phyloP scores from a whole-genome alignment of 768 basidiomycete species.

The Amanita inopinata region DNA sequence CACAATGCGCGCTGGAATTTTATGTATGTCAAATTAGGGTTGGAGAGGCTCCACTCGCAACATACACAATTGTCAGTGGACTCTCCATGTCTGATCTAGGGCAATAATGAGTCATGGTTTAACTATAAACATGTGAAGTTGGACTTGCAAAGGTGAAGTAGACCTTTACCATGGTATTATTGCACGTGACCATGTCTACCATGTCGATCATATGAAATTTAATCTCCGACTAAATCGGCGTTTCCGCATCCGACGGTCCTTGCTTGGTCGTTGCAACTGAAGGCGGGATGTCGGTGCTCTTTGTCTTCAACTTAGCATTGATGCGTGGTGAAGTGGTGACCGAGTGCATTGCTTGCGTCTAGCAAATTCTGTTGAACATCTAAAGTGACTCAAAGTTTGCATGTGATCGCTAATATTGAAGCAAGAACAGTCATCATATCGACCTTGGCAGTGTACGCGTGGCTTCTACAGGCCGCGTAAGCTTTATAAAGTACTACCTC shows the following conservation, averaged over 20 bases:
- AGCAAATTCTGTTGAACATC: too few species aligned
- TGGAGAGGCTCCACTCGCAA: constrained; percentile 9
- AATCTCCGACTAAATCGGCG: constrained; percentile 1
- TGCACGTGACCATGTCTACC: too few species aligned
- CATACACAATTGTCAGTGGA: constrained; percentile 67
- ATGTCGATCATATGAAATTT: too few species aligned
- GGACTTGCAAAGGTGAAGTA: constrained; percentile 5
- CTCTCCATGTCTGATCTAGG: constrained; percentile 67
- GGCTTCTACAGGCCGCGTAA: constrained; percentile 13
- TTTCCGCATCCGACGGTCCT: too few species aligned
- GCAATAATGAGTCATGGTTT: background rate
- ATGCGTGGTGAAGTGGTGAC: too few species aligned
- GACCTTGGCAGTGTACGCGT: constrained; percentile 7
- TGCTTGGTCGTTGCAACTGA: too few species aligned
- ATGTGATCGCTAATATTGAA: background rate
- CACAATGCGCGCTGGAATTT: constrained; percentile 32
- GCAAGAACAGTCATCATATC: background rate
- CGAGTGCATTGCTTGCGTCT: too few species aligned
- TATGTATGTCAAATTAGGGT: constrained; percentile 1
- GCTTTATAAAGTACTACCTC: background rate
- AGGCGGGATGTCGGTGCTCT: too few species aligned
- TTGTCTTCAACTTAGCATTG: too few species aligned
- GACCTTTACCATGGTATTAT: constrained; percentile 1
- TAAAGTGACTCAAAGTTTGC: background rate
- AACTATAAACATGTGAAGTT: background rate